Base-by-base conservation (phyloP, 1,139 yeast genomes). In the Tardiomyces blankii region DNA sequence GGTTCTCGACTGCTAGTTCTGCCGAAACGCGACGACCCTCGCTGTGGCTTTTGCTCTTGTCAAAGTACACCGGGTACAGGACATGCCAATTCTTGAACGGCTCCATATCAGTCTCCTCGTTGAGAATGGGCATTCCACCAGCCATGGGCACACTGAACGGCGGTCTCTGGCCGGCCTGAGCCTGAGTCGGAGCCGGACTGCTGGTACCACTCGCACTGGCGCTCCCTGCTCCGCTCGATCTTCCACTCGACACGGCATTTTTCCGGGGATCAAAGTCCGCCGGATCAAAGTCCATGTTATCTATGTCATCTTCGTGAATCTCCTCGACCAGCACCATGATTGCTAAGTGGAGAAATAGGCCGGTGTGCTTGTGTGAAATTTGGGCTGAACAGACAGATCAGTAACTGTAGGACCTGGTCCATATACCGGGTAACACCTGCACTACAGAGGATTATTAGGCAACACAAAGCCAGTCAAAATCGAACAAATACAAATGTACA, bases 41-140 rank as follows among this genome's bases (percentile, higher is more conserved):
- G 46, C 74, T 72, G 56, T 81, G 86, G 2, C 89, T 72, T 64
- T 95, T 75, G 54, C 75, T 75, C 47, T 71, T 74, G 65, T 91
- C 97, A 62, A 91, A 91, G 66, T 91, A 91, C 58, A 95, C 83
- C 14, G 98, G 98, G 60, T 91, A 91, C 39, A 91, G 57, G 41
- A 85, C 63, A 63, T 83, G 89, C 70, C 87, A 78, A 47, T 69
- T 64, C 59, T 77, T 79, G 55, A 86, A 72, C 58, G 80, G 77
- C 47, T 75, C 78, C 35, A 30, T 30, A 9, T 30, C 39, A 3
- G 19, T 35, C 21, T 35, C 21, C n/a, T 35, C 39, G 19, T 35
- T n/a, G n/a, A 35, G 19, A 3, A 16, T 14, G 21, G 18, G 19
- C 19, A 35, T 35, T 3, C 19, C 39, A 6, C 19, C 19, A 9